Conservation (phyloP, 768 basidiomycete species). For the Tylopilus rubrobrunneus region DNA sequence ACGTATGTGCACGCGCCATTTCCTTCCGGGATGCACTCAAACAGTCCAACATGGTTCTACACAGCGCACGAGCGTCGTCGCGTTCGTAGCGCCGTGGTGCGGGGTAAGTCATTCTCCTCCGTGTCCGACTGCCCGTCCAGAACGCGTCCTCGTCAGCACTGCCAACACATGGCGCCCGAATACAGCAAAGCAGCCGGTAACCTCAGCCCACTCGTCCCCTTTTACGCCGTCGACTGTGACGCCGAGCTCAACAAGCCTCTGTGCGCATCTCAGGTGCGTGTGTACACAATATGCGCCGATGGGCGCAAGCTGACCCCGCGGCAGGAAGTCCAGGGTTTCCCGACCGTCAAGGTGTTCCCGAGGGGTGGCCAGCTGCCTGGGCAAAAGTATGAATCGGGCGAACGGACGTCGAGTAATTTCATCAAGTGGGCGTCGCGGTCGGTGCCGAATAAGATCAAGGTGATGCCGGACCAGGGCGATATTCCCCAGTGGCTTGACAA, state of each 20-base stretch:
- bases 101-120: constrained; percentile 48
- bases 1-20: constrained; percentile 47
- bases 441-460: constrained; percentile 68
- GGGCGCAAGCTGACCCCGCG: background rate
- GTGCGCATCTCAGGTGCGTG: constrained; percentile 68
- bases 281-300: no score
- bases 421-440: constrained; percentile 73
- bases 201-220: constrained; percentile 76
- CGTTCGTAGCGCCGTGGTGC: constrained; percentile 96
- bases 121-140: background rate
- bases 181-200: constrained; percentile 77
- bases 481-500: constrained; percentile 64
- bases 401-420: constrained; percentile 69
- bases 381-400: constrained; percentile 60
- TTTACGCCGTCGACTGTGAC: constrained; percentile 94
- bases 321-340: constrained; percentile 83
- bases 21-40: background rate
- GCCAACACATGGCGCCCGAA: constrained; percentile 81
- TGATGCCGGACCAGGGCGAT: constrained; percentile 52
- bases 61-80: constrained; percentile 75
- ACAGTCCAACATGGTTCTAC: background rate
- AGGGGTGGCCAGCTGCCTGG: constrained; percentile 61
- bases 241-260: constrained; percentile 73
- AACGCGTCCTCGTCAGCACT: constrained; percentile 45
- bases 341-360: constrained; percentile 90